A percentile compares a stretch with the other conserved stretches of the same genome.
Conservation (phyloP, 345 rosid genomes). For the Eucalyptus tenuipes region DNA sequence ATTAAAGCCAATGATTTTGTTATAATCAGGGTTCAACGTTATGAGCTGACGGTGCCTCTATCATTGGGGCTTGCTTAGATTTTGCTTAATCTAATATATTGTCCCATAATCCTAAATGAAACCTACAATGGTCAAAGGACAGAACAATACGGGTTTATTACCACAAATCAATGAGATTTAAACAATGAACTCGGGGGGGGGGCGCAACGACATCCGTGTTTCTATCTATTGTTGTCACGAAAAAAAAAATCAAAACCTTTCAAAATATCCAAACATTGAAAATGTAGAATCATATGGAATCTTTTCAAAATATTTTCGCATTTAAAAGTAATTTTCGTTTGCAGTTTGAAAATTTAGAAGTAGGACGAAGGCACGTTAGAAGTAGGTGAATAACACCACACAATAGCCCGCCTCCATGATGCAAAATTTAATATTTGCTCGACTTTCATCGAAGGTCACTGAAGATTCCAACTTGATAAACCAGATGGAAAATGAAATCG, state of each 20-base stretch:
- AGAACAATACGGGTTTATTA: not conserved
- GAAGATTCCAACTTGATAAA: not conserved
- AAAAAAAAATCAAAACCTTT: not conserved
- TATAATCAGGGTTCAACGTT: not conserved
- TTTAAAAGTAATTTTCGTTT: not conserved
- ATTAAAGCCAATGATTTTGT: not conserved
- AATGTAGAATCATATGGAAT: not conserved
- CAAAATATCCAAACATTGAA: not conserved
- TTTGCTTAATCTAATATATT: not conserved
- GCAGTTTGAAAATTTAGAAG: not conserved
- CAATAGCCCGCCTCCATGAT: not conserved
- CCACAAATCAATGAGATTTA: not conserved
- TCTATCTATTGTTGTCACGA: not conserved
- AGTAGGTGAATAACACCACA: not conserved
- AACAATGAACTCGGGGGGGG: not conserved
- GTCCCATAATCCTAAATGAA: not conserved
- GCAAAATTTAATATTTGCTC: not conserved
- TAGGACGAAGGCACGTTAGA: not conserved
- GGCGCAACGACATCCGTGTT: fast-evolving
- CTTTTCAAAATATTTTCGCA: not conserved
- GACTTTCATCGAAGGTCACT: not conserved
- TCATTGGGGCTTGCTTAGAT: not conserved
- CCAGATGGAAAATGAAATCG: not conserved
- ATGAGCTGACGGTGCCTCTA: not conserved
- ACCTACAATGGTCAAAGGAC: not conserved